Conservation (phyloP, 2,329 filamentous ascomycete species). For the Westerdykella ornata region DNA sequence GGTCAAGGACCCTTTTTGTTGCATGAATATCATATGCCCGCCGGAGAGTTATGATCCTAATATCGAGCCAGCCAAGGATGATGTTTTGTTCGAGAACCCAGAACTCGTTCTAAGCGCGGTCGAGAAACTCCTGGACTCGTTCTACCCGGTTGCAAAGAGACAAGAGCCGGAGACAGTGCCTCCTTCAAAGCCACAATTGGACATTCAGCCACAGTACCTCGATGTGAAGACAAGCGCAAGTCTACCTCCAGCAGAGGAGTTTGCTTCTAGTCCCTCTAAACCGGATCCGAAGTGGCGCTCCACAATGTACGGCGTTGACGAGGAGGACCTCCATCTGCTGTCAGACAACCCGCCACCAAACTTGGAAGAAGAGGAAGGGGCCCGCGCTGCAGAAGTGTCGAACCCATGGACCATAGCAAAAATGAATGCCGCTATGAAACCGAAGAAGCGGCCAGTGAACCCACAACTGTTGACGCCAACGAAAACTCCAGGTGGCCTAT, state of each 20-base stretch:
- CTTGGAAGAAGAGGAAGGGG: slow-evolving; percentile 26
- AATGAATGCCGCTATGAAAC: slow-evolving; percentile 36
- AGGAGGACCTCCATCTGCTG: slow-evolving; percentile 29
- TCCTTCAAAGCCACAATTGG: not conserved
- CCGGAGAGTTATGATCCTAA: slow-evolving; percentile 63
- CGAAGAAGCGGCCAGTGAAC: slow-evolving; percentile 8
- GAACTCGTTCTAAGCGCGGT: slow-evolving; percentile 40
- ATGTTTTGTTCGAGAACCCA: slow-evolving; percentile 61
- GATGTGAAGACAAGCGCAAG: not conserved
- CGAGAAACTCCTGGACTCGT: slow-evolving; percentile 40
- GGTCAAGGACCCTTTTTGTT: slow-evolving; percentile 54
- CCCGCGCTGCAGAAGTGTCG: slow-evolving; percentile 30
- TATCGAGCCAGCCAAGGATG: slow-evolving; percentile 63
- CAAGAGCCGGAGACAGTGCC: not conserved
- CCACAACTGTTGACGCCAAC: slow-evolving; percentile 21
- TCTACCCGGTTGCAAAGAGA: slow-evolving; percentile 27
- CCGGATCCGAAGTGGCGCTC: slow-evolving; percentile 21
- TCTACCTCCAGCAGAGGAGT: not conserved
- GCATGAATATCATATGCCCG: slow-evolving; percentile 57
- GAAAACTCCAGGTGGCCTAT: slow-evolving; percentile 10
- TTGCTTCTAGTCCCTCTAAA: not conserved
- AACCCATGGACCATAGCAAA: slow-evolving; percentile 48
- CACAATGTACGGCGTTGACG: slow-evolving; percentile 37
- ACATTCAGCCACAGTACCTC: not conserved
- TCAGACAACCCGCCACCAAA: slow-evolving; percentile 10